A percentile compares a stretch with the other conserved stretches of the same genome.
Conservation (phyloP, 106 monocot species). For the Acorus calamus region DNA sequence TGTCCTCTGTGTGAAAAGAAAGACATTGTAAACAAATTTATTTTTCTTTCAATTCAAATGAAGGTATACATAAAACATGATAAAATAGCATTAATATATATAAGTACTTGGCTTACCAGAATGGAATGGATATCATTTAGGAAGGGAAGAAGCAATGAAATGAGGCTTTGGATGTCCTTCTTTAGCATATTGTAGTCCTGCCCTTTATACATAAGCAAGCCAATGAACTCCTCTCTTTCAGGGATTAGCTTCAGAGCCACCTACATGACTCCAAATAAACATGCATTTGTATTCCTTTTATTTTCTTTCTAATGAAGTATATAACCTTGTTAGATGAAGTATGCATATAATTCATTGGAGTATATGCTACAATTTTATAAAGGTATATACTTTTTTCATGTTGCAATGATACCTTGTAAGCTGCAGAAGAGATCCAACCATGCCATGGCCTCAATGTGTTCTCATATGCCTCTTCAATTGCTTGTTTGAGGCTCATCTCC, state of each 20-base stretch:
- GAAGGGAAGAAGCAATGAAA: slow-evolving; percentile 35
- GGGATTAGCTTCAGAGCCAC: slow-evolving; percentile 73
- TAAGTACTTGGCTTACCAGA: slow-evolving; percentile 23
- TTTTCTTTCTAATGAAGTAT: too few relatives aligned
- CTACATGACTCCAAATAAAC: slow-evolving; percentile 10
- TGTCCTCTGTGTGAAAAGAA: too few relatives aligned
- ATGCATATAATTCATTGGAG: too few relatives aligned
- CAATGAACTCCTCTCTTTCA: slow-evolving; percentile 42
- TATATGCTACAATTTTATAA: too few relatives aligned
- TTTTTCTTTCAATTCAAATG: too few relatives aligned
- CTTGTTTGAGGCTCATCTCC: slow-evolving; percentile 39
- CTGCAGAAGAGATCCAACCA: slow-evolving; percentile 83
- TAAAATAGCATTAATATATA: not conserved
- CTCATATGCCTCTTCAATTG: slow-evolving; percentile 70
- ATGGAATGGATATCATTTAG: slow-evolving; percentile 42
- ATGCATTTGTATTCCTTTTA: too few relatives aligned
- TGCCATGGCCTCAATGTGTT: slow-evolving; percentile 80
- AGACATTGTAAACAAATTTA: too few relatives aligned
- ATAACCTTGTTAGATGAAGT: too few relatives aligned
- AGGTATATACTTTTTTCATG: too few relatives aligned
- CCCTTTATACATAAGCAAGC: slow-evolving; percentile 33
- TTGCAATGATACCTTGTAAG: slow-evolving; percentile 42
- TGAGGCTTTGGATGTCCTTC: slow-evolving; percentile 32
- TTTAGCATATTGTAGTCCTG: slow-evolving; percentile 35
- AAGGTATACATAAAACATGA: too few relatives aligned